A percentile compares a stretch with the other conserved stretches of the same genome.
phyloP scores from a whole-genome alignment of 169 alveolate species.

The Plasmodium falciparum region DNA sequence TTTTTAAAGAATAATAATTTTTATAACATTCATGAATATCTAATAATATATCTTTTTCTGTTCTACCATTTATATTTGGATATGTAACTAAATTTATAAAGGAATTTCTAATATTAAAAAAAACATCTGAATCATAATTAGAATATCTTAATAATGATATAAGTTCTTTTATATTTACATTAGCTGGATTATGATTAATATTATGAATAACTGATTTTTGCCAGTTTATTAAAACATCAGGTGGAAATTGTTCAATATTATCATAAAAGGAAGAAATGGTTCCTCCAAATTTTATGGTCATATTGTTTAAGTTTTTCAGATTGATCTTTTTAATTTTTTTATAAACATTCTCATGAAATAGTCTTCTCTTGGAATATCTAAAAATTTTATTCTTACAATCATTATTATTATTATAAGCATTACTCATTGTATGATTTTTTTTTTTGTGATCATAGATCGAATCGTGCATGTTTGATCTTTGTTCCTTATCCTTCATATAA shows the following conservation, averaged over 20 bases:
- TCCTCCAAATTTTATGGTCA: slow-evolving; percentile 71
- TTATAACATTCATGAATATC: slow-evolving; percentile 79
- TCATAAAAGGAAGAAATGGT: slow-evolving; percentile 67
- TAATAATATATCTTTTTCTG: slow-evolving; percentile 80
- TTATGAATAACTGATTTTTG: slow-evolving; percentile 60
- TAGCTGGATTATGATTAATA: slow-evolving; percentile 64
- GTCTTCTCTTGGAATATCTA: not conserved
- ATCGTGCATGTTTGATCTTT: not conserved
- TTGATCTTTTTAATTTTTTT: slow-evolving; percentile 67
- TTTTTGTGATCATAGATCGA: not conserved
- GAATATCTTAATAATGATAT: slow-evolving; percentile 82
- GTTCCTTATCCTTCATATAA: not conserved
- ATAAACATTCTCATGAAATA: slow-evolving; percentile 11
- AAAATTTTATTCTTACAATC: not conserved
- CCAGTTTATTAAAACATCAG: slow-evolving; percentile 53
- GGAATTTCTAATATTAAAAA: slow-evolving; percentile 75
- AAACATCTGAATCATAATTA: slow-evolving; percentile 84
- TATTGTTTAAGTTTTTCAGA: slow-evolving; percentile 45
- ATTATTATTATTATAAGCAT: not conserved
- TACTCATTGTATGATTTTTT: not conserved
- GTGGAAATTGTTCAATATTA: slow-evolving; percentile 68
- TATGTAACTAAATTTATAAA: slow-evolving; percentile 79
- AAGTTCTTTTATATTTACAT: slow-evolving; percentile 78
- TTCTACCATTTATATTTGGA: slow-evolving; percentile 81
- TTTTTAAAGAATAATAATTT: slow-evolving; percentile 81